phyloP scores from a whole-genome alignment of 129 eudicot species.

The Centaurea solstitialis region DNA sequence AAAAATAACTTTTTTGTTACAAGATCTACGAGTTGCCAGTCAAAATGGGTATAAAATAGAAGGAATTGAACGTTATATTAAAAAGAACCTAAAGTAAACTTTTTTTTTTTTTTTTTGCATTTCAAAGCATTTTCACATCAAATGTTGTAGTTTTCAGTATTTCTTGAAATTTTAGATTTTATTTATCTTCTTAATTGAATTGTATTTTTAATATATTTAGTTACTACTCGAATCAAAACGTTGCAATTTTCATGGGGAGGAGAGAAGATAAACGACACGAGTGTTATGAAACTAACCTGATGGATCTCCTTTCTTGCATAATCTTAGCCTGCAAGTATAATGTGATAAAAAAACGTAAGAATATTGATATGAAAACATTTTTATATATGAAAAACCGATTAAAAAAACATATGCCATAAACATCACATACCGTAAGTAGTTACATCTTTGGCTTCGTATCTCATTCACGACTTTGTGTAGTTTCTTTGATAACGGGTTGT shows the following conservation, averaged over 20 bases:
- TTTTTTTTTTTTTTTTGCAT: too few relatives aligned
- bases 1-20: not conserved
- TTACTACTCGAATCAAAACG: not conserved
- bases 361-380: not conserved
- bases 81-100: too few relatives aligned
- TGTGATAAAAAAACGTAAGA: not conserved
- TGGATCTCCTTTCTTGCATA: slow-evolving; percentile 93
- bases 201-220: not conserved
- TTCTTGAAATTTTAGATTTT: not conserved
- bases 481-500: slow-evolving; percentile 88
- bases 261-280: not conserved
- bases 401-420: not conserved
- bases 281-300: slow-evolving; percentile 55
- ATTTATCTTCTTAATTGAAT: not conserved
- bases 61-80: too few relatives aligned
- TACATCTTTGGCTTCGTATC: slow-evolving; percentile 91
- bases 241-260: not conserved
- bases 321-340: slow-evolving; percentile 60
- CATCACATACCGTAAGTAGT: slow-evolving; percentile 70
- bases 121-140: too few relatives aligned
- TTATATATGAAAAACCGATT: not conserved
- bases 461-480: slow-evolving; percentile 78
- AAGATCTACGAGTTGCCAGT: not conserved
- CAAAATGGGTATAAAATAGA: not conserved
- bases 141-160: too few relatives aligned